Percentiles rank a stretch among this genome's conserved stretches.
phyloP scores from a whole-genome alignment of 1,139 yeast genomes.

The Meyerozyma carpophila region DNA sequence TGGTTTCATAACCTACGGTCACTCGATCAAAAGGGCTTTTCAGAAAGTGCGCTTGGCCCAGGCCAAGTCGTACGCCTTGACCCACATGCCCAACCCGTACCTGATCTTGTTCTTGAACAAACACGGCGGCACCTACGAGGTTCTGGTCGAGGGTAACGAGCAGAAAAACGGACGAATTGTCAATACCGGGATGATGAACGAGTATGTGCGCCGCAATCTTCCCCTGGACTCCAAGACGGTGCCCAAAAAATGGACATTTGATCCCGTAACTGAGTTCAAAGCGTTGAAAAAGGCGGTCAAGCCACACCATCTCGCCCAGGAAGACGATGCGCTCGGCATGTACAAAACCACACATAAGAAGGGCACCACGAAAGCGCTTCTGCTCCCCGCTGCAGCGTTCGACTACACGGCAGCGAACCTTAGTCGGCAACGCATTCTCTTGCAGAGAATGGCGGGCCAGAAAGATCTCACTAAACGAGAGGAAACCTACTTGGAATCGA shows the following conservation, averaged over 20 bases:
- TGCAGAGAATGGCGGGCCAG: slow-evolving; percentile 6
- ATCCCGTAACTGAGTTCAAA: slow-evolving; percentile 15
- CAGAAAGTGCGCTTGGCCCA: slow-evolving; percentile 5
- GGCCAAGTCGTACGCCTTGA: slow-evolving; percentile 10
- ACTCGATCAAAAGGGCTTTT: slow-evolving; percentile 5
- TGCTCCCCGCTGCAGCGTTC: slow-evolving; percentile 4
- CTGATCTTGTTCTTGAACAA: slow-evolving; percentile 8
- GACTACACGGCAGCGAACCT: slow-evolving; percentile 5
- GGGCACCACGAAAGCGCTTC: slow-evolving; percentile 3
- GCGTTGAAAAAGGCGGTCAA: slow-evolving; percentile 7
- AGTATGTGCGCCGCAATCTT: slow-evolving; percentile 8
- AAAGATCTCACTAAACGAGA: slow-evolving; percentile 7
- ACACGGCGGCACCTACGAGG: slow-evolving; percentile 12
- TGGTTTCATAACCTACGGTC: slow-evolving; percentile 5
- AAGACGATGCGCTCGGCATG: slow-evolving; percentile 1
- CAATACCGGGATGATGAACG: slow-evolving; percentile 13
- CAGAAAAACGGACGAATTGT: slow-evolving; percentile 5
- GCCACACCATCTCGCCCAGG: slow-evolving; percentile 6
- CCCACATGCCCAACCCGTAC: slow-evolving; percentile 10
- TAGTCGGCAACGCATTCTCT: slow-evolving; percentile 4
- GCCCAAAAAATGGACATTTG: slow-evolving; percentile 7
- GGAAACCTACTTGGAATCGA: slow-evolving; percentile 16
- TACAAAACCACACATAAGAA: not conserved
- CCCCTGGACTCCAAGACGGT: slow-evolving; percentile 3
- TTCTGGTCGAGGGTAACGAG: slow-evolving; percentile 8